Evolutionary conservation across 1,284 basidiomycete genomes (phyloP), one percentile per base, ranked within the genome.

Genomic region (Rhizoctonia solani): DNA sequence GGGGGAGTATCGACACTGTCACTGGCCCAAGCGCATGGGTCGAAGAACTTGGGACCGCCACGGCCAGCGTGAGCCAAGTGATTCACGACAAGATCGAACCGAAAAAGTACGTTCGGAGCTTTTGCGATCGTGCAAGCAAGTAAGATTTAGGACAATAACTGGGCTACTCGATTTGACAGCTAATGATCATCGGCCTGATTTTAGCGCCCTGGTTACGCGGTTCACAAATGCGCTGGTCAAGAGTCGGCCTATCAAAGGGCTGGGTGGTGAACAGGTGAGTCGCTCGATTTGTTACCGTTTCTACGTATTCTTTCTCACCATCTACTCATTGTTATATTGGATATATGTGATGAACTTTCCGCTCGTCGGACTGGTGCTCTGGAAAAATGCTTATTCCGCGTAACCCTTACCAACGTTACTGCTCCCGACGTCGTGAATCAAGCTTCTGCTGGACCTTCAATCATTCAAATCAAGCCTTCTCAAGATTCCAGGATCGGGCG

Each of bases 401-500:
- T n/a, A n/a, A n/a, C n/a, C n/a, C 37, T 8, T 39, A 8, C 16
- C 37, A 16, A 39, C 37, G 11, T 13, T 16, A 23, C 27, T 46
- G 13, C 6, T 16, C 54, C 32, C 30, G 27, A 16, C 39, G n/a
- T n/a, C n/a, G n/a, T n/a, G n/a, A n/a, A n/a, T n/a, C n/a, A 74
- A 98, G 92, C 85, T 97, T 13, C 80, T 98, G 39, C 89, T 98
- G 47, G 95, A 98, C 76, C 81, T 97, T n/a, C 92, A 94, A 77
- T 84, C 85, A 4, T 79, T 98, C 73, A 95, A 95, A 76, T 84
- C 87, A 0, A 92, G 87, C 75, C 79, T 98, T 19, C 75, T 89
- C n/a, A 90, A 88, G 73, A 81, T 97, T 71, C 93, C 94, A 21
- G 88, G 89, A 39, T 87, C 65, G 2, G 59, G 49, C 44, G 46